Evolutionary conservation across 75 land plant species (phyloP), one percentile per base, ranked within the genome.

Genomic region (Pinus taeda): DNA sequence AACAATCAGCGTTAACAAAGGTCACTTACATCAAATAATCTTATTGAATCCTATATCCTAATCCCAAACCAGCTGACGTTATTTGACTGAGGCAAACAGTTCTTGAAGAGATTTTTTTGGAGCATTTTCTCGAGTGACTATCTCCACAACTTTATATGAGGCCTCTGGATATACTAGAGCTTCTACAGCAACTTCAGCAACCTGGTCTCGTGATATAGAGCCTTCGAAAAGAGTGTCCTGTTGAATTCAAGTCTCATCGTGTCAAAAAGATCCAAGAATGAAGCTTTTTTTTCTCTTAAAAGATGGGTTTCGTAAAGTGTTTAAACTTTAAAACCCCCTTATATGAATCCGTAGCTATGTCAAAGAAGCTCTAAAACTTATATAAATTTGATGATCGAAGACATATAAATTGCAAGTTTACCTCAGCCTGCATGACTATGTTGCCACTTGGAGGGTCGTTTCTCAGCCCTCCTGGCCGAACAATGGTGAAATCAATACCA

Each of bases 381-480:
- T 1, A 63, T 26, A n/a, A 71, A 18, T 58, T 18, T 20, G 9
- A 63, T 60, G n/a, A 58, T 45, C 53, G 17, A 57, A 71, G 14
- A 79, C 4, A 67, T 30, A 36, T 8, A 61, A 63, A 59, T 26
- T 63, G 14, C 67, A 64, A 15, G 21, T 59, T 36, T 83, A 93
- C 98, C 94, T 95, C 96, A 21, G 85, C 81, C 45, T 86, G 78
- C 88, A 95, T 88, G 17, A 91, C 83, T 63, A 95, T 76, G 63
- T 90, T 95, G 14, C 91, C 96, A 56, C 79, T 82, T 18, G 98
- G 95, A 3, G 93, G 90, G 17, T 93, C 92, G 76, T 95, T 86
- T 78, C 80, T 85, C 74, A 95, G 80, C 14, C 96, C 98, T 42
- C 98, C 98, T 77, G 98, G 98, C 89, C 98, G 86, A 76, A 95